Base-by-base conservation (phyloP, 2,329 filamentous ascomycete genomes). In the Trichoderma sp. region DNA sequence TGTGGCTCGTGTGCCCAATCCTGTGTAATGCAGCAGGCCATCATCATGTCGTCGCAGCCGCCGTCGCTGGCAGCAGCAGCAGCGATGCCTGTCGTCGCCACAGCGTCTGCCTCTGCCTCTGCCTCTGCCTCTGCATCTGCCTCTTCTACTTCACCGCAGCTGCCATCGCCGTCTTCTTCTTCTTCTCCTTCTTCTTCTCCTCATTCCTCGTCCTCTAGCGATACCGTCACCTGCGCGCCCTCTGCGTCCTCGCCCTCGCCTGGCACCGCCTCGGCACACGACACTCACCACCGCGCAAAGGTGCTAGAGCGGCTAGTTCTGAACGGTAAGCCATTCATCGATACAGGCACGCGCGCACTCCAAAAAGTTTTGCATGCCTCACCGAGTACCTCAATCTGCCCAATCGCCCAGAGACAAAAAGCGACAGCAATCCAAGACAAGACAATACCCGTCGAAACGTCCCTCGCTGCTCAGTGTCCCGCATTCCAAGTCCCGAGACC, bases 1-100 rank as follows among this genome's bases (percentile, higher is more conserved):
- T 66, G 63, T 66, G 63, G 63, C 63, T 67, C 63, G 63, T 57
- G 63, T 40, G 57, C 57, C 57, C 57, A 58, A 55, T 66, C 53
- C 35, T 66, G 40, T 40, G 33, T 35, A 16, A 55, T 52, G 35
- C 63, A 59, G 55, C 63, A 19, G 40, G 40, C 55, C 29, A 64
- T 67, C 63, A 52, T 59, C 27, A 67, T 67, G 63, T 67, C 63
- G 63, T 67, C 55, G 63, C 55, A 35, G 63, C 40, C 55, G 63
- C 55, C n/a, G 55, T 16, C 62, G 13, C 11, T 27, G 40, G 27
- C 62, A 33, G 63, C 37, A 55, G 40, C n/a, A n/a, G n/a, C 37
- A 49, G 63, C 29, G 8, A 52, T 59, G 57, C 57, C 55, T 67
- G 40, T 67, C 55, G 40, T 67, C 55, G 63, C 55, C 63, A 67